Percentiles rank a stretch among this genome's conserved stretches.
These are phyloP conservation scores for Sherardia arvensis DNA, from an alignment of 257 asterid species.

Conservation along the genomic window DNA sequence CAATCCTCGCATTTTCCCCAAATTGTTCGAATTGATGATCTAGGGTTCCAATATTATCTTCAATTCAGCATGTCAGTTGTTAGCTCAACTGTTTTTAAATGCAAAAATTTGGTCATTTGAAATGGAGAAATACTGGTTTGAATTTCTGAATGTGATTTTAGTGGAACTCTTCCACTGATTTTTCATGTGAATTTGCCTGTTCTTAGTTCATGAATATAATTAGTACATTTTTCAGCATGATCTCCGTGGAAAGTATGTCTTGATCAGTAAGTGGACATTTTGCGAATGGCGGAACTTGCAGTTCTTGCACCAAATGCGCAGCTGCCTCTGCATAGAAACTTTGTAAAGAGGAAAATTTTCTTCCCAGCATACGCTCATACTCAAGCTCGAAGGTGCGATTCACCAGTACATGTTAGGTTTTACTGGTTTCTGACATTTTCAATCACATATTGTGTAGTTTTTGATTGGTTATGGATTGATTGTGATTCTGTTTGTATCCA, in stretches of 20 bases:
- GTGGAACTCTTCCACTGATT: not conserved
- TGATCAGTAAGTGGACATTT: constrained; percentile 24
- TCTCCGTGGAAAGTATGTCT: constrained; percentile 17
- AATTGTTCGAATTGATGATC: not conserved
- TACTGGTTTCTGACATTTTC: not conserved
- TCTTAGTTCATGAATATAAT: not conserved
- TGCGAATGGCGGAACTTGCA: constrained; percentile 47
- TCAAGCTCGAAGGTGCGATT: constrained; percentile 35
- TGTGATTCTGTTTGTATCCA: not conserved
- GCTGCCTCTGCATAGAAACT: constrained; percentile 36
- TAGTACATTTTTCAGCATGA: constrained; percentile 20
- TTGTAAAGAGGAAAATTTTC: constrained; percentile 20
- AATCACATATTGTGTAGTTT: not conserved
- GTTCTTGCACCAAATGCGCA: constrained; percentile 36
- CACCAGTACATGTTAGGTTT: not conserved
- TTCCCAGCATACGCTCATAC: constrained; percentile 23
- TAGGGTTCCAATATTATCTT: not conserved
- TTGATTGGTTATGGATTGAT: too few species aligned
- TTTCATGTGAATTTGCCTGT: not conserved
- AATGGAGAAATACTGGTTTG: not conserved
- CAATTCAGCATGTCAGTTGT: not conserved
- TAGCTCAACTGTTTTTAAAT: not conserved
- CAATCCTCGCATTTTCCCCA: constrained; percentile 5
- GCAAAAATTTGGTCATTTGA: not conserved
- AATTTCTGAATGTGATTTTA: not conserved